Evolutionary conservation across 2,329 filamentous ascomycete genomes (phyloP).

Genomic region (Ophiostoma novo-ulmi): DNA sequence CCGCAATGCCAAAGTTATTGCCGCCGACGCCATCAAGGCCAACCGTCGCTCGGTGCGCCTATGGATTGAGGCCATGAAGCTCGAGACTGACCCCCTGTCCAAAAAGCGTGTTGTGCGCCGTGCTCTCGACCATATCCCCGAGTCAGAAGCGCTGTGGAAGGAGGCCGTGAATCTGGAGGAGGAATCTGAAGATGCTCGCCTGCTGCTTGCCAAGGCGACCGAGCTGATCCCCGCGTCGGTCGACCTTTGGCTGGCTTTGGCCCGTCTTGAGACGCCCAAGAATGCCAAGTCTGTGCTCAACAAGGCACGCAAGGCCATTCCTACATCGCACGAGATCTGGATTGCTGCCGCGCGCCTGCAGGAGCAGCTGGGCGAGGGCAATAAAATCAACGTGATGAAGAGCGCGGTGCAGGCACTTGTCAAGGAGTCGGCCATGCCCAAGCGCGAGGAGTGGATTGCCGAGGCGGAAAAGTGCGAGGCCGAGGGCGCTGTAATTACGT

Average conservation of each 20-base stretch:
- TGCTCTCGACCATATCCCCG: constrained; percentile 85
- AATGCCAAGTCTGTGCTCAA: constrained; percentile 95
- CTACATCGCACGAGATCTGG: constrained; percentile 93
- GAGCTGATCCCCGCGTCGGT: constrained; percentile 91
- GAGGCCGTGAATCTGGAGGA: constrained; percentile 94
- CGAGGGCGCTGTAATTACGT: constrained; percentile 81
- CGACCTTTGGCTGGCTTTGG: constrained; percentile 91
- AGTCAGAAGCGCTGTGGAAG: constrained; percentile 97
- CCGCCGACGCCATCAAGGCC: constrained; percentile 84
- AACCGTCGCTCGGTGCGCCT: constrained; percentile 83
- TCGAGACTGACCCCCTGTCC: constrained; percentile 74
- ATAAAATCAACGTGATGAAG: constrained; percentile 88
- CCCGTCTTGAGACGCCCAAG: constrained; percentile 79
- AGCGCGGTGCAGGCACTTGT: constrained; percentile 82
- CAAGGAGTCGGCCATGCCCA: constrained; percentile 91
- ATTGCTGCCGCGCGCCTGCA: constrained; percentile 88
- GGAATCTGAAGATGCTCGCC: constrained; percentile 75
- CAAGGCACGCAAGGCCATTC: constrained; percentile 86
- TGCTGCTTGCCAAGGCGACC: constrained; percentile 89
- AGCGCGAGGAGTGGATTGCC: constrained; percentile 92
- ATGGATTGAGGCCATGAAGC: constrained; percentile 92
- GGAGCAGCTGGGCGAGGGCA: constrained; percentile 72
- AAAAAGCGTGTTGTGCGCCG: constrained; percentile 92
- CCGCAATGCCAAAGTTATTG: constrained; percentile 92
- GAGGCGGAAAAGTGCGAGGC: constrained; percentile 94